Evolutionary conservation across 2,329 filamentous ascomycete species (phyloP), one percentile per base, ranked within the genome.

Genomic region (Penicillium paneum): DNA sequence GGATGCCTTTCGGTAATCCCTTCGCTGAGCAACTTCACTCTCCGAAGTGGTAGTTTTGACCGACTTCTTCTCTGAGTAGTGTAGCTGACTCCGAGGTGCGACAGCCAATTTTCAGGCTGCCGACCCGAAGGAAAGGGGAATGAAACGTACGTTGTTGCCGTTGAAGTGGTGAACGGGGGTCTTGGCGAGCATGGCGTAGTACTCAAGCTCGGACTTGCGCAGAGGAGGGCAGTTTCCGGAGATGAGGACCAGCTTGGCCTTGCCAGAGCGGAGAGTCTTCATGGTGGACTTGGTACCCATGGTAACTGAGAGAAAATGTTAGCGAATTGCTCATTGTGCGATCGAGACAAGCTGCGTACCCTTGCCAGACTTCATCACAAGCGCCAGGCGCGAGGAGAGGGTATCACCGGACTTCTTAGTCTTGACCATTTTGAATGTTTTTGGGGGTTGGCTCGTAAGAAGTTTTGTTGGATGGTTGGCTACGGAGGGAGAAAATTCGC

Each of bases 241-340:
- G 65, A 96, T 95, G 81, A 96, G 91, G 78, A 97, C 90, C 67
- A 97, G 86, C 89, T 97, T 97, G 78, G 94, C 94, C 88, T 97
- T 97, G 80, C 94, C 93, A 70, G 88, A 89, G 73, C 93, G 90
- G 70, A 97, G 89, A 68, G 83, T 83, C 89, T 97, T 96, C 75
- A 94, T 83, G 74, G 84, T 93, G 62, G 86, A 89, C 81, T 93
- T 92, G 85, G 93, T 93, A 72, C 91, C 91, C 65, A 96, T 84
- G 64, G 85, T 91, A 82, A 96, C 91, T 65, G 44, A 12, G 44
- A 8, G 43, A 41, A 35, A 26, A 29, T 29, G 52, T 57, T 42
- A 54, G 48, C 13, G 36, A 43, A 48, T 29, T 48, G 26, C 21
- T 15, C 12, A 44, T 43, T 48, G 38, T 44, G 40, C 44, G 34